phyloP scores from a whole-genome alignment of 148 eudicot species.

The Oxyria digyna region DNA sequence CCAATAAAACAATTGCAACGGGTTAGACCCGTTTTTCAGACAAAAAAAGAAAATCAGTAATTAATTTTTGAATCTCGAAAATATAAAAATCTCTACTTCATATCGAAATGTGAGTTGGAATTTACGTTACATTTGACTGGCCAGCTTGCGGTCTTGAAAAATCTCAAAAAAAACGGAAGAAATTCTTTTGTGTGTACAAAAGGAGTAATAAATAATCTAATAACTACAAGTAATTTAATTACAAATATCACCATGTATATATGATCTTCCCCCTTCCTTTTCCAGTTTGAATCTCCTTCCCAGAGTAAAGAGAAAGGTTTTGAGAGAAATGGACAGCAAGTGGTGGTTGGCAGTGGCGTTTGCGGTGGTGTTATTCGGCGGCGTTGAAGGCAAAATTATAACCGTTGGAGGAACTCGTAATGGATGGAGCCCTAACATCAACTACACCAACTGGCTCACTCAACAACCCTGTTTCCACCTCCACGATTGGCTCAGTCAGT shows the following conservation, averaged over 20 bases:
- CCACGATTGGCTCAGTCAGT: constrained; percentile 27
- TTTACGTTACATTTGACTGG: neutral
- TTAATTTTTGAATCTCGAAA: too few relatives aligned
- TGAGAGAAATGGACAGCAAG: neutral
- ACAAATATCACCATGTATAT: neutral
- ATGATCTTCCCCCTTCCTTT: neutral
- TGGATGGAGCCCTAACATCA: constrained; percentile 15
- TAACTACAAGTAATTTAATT: neutral
- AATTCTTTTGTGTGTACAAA: neutral
- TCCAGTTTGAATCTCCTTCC: neutral
- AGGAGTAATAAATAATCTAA: neutral
- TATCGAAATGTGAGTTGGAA: neutral
- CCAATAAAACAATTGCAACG: too few relatives aligned
- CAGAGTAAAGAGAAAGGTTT: neutral
- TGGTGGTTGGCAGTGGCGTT: neutral
- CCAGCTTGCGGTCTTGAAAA: neutral
- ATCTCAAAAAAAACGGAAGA: neutral
- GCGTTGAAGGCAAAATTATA: neutral
- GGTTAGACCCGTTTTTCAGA: too few relatives aligned
- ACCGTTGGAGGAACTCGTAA: constrained; percentile 13
- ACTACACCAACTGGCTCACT: constrained; percentile 20
- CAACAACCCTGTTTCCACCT: constrained; percentile 11
- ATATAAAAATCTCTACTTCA: neutral
- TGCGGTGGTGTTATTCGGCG: neutral
- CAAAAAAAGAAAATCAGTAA: too few relatives aligned